A percentile compares a stretch with the other conserved stretches of the same genome.
These are phyloP conservation scores for Neofusicoccum sp. DNA, from an alignment of 2,329 filamentous ascomycete species.

Conservation along the genomic window DNA sequence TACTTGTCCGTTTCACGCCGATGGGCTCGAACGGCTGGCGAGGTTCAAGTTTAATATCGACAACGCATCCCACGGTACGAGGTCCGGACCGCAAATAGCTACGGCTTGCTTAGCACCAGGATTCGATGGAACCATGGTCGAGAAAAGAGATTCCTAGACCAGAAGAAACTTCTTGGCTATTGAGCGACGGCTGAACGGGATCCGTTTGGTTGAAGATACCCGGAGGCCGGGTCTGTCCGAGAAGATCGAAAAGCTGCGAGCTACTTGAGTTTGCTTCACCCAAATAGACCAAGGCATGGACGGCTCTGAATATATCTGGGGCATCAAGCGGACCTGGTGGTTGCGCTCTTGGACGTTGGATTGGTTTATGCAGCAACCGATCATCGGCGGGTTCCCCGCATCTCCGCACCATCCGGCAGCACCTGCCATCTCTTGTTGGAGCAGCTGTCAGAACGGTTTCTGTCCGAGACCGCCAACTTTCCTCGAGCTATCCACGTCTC, in stretches of 20 bases:
- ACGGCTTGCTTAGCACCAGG: background rate
- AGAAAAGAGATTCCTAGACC: background rate
- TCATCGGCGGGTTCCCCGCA: background rate
- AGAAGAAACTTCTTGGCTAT: too few relatives aligned
- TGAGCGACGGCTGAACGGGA: too few relatives aligned
- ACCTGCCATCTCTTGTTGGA: background rate
- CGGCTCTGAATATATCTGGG: background rate
- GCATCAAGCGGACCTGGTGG: background rate
- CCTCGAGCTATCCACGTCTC: background rate
- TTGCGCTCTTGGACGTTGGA: background rate
- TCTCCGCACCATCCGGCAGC: background rate
- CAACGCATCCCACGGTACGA: background rate
- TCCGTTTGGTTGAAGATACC: too few relatives aligned
- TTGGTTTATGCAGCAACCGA: constrained; percentile 5
- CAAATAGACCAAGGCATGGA: background rate
- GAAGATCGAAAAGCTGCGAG: background rate
- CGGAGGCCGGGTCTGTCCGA: background rate
- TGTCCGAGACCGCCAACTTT: background rate
- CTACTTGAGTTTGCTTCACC: background rate
- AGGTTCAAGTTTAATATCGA: background rate
- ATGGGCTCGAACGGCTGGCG: background rate
- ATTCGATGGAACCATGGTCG: background rate
- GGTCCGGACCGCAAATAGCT: background rate
- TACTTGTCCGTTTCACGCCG: background rate
- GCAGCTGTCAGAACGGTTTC: too few relatives aligned